phyloP scores from a whole-genome alignment of 73 alveolate species.

The Paramecium sexaurelia region DNA sequence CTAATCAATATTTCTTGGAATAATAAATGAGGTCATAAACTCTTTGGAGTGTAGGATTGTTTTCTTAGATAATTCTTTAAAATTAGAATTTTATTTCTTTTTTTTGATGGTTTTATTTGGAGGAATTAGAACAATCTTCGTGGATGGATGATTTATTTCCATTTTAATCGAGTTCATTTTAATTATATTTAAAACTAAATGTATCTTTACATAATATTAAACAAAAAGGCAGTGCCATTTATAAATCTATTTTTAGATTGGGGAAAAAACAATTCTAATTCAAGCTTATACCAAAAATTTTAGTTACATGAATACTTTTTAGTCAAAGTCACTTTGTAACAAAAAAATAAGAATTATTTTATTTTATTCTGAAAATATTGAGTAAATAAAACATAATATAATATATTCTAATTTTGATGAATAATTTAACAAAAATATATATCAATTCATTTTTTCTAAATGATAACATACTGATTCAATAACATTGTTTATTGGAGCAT shows the following conservation, averaged over 20 bases:
- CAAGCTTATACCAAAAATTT: not conserved
- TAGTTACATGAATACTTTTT: not conserved
- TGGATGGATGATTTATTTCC: not conserved
- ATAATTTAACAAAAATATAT: not conserved
- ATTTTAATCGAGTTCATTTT: not conserved
- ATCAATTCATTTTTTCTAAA: constrained; percentile 53
- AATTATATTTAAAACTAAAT: not conserved
- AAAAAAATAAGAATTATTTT: not conserved
- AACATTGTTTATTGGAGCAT: not conserved
- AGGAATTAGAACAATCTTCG: not conserved
- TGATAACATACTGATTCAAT: constrained; percentile 56
- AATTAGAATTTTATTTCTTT: not conserved
- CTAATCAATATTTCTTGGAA: not conserved
- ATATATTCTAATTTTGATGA: not conserved
- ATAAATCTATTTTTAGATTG: not conserved
- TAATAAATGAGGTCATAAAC: not conserved
- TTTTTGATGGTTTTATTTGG: not conserved
- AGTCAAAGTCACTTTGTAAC: not conserved
- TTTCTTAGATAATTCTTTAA: not conserved
- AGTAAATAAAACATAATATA: not conserved
- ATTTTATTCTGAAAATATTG: not conserved
- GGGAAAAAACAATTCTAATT: not conserved
- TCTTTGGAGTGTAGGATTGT: not conserved
- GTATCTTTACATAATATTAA: not conserved
- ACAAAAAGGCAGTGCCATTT: not conserved